phyloP scores from a whole-genome alignment of 1,284 basidiomycete genomes.

The Cerioporus squamosus region DNA sequence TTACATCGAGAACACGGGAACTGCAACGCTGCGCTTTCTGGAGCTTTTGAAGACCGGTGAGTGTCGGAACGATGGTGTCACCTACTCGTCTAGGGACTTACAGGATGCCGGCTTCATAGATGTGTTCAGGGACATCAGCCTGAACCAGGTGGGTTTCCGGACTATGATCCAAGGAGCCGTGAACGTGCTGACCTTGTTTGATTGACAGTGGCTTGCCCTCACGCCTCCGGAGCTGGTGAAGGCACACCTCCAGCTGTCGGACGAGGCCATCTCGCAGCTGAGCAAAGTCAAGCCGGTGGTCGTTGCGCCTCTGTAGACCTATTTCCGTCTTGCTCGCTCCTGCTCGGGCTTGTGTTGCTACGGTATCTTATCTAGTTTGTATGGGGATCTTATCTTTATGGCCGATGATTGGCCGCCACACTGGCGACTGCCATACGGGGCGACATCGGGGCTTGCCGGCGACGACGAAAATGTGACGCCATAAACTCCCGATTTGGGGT shows the following conservation, averaged over 20 bases:
- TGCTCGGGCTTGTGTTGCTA: too few species aligned
- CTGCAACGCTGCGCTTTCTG: conserved; percentile 58
- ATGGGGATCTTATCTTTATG: neutral
- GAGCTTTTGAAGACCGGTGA: conserved; percentile 65
- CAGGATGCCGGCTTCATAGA: conserved; percentile 13
- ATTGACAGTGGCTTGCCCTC: conserved; percentile 43
- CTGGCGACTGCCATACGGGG: neutral
- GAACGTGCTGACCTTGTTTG: neutral
- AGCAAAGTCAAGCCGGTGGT: conserved; percentile 40
- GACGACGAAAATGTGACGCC: too few species aligned
- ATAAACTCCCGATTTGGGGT: too few species aligned
- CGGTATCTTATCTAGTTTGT: too few species aligned
- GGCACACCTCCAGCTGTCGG: conserved; percentile 41
- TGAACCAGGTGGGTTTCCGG: conserved; percentile 30
- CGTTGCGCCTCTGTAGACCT: conserved; percentile 26
- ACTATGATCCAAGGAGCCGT: neutral
- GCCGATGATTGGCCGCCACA: conserved; percentile 8
- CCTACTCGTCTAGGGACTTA: neutral
- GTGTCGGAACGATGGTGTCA: neutral
- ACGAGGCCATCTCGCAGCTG: conserved; percentile 38
- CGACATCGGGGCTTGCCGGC: neutral
- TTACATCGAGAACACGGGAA: conserved; percentile 74
- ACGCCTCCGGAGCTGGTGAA: conserved; percentile 46
- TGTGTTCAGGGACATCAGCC: conserved; percentile 33
- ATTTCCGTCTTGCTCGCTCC: fast-evolving